Conservation (phyloP, 352 stramenopile genomes). For the Globisporangium camurandrum region DNA sequence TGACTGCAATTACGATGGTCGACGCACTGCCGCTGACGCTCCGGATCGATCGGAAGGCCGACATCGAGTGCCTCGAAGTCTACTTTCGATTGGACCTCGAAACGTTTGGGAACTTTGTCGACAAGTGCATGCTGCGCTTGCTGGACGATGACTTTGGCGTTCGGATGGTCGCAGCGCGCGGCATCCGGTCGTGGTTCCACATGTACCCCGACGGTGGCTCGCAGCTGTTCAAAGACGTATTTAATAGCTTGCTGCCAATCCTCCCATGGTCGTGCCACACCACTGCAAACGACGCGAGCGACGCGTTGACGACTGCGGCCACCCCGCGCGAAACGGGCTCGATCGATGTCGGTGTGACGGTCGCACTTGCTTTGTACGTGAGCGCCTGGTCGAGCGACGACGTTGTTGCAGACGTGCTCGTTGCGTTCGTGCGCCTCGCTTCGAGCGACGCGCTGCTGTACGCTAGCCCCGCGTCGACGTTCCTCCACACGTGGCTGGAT, state of each 20-base stretch:
- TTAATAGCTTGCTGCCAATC: conserved; percentile 25
- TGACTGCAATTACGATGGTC: not conserved
- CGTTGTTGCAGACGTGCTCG: conserved; percentile 43
- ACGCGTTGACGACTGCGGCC: not conserved
- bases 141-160: conserved; percentile 51
- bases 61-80: conserved; percentile 50
- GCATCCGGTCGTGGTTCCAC: conserved; percentile 63
- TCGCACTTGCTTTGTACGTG: conserved; percentile 54
- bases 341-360: conserved; percentile 32
- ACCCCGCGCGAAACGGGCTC: conserved; percentile 4
- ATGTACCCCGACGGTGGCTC: conserved; percentile 73
- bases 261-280: conserved; percentile 4
- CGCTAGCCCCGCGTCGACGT: conserved; percentile 17
- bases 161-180: conserved; percentile 30
- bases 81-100: conserved; percentile 59
- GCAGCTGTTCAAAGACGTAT: conserved; percentile 51
- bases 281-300: not conserved
- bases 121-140: conserved; percentile 32
- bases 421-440: conserved; percentile 40
- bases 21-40: conserved; percentile 16
- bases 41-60: conserved; percentile 21
- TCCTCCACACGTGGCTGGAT: conserved; percentile 36
- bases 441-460: conserved; percentile 29
- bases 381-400: conserved; percentile 54
- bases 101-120: conserved; percentile 46